phyloP scores from a whole-genome alignment of 148 eudicot species.

The Fagopyrum homotropicum region DNA sequence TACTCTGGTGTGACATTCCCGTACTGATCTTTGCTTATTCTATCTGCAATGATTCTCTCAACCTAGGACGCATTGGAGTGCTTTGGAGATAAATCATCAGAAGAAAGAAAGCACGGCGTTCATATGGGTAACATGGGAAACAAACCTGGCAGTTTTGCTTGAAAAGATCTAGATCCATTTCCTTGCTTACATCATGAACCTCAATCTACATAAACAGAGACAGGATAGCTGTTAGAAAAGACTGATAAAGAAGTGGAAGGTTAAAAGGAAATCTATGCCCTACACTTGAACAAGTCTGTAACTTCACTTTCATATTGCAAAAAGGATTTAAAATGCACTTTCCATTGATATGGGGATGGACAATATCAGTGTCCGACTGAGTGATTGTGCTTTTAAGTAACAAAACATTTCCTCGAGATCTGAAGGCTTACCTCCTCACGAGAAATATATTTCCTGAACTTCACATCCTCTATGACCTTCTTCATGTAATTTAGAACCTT shows the following conservation, averaged over 20 bases:
- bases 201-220: constrained; percentile 56
- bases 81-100: background rate
- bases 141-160: constrained; percentile 88
- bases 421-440: constrained; percentile 73
- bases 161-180: constrained; percentile 97
- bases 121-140: background rate
- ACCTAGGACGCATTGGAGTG: constrained; percentile 25
- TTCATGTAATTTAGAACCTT: constrained; percentile 91
- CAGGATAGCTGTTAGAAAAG: constrained; percentile 14
- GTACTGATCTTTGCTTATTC: constrained; percentile 45
- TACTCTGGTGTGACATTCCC: constrained; percentile 65
- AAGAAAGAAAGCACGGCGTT: background rate
- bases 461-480: constrained; percentile 74
- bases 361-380: background rate
- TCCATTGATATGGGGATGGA: background rate
- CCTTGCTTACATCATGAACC: constrained; percentile 98
- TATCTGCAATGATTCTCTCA: constrained; percentile 88
- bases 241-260: background rate
- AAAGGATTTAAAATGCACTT: background rate
- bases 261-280: background rate
- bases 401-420: background rate
- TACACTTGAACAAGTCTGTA: background rate
- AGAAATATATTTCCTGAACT: constrained; percentile 71
- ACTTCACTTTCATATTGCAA: background rate
- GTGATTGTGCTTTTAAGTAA: background rate